These are phyloP conservation scores for Ensete ventricosum DNA, from an alignment of 176 grass and related monocot species.

Conservation along the genomic window DNA sequence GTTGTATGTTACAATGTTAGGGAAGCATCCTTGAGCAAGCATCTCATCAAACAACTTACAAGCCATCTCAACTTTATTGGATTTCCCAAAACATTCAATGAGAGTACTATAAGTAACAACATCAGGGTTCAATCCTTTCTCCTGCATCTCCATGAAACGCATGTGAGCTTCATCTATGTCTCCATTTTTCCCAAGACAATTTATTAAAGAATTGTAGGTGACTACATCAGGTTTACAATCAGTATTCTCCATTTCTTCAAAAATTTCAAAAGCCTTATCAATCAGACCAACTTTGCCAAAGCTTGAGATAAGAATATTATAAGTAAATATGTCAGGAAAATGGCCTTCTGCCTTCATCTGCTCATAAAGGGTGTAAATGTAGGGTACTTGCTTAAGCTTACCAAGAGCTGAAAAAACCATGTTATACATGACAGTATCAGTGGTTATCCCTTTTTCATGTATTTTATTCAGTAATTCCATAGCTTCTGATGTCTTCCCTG, in stretches of 20 bases:
- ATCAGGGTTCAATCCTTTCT: constrained; percentile 87
- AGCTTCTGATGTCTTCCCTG: constrained; percentile 78
- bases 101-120: constrained; percentile 89
- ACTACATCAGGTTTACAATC: constrained; percentile 74
- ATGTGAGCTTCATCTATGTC: constrained; percentile 81
- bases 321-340: constrained; percentile 80
- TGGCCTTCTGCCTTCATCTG: constrained; percentile 70
- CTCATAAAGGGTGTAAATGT: constrained; percentile 54
- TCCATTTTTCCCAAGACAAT: constrained; percentile 89
- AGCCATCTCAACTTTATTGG: constrained; percentile 81
- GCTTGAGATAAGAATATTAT: constrained; percentile 94
- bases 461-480: constrained; percentile 77
- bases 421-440: constrained; percentile 79
- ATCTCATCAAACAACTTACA: constrained; percentile 84
- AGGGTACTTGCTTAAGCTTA: constrained; percentile 72
- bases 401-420: constrained; percentile 82
- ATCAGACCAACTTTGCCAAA: constrained; percentile 82
- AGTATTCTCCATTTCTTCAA: constrained; percentile 72
- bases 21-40: constrained; percentile 52
- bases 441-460: constrained; percentile 68
- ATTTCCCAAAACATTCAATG: constrained; percentile 98
- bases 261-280: constrained; percentile 55
- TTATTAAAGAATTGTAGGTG: constrained; percentile 95
- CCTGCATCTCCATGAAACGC: constrained; percentile 94
- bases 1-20: constrained; percentile 94